Evolutionary conservation across 2,329 filamentous ascomycete genomes (phyloP).

Genomic region (Magnaporthiopsis incrustans): DNA sequence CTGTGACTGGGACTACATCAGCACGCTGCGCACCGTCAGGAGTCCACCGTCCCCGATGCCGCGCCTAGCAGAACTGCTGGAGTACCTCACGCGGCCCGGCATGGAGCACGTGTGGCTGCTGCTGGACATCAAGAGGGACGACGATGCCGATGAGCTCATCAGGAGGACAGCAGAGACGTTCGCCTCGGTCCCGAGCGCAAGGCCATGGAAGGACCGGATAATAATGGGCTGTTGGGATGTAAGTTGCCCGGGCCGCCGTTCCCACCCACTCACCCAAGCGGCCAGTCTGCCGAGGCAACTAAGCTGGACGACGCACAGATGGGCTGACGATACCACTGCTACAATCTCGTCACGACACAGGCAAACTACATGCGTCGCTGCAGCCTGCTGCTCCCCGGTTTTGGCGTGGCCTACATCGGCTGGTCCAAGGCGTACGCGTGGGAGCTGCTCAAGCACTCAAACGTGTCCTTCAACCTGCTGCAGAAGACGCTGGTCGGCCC

Average conservation of each 20-base stretch:
- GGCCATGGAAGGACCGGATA: conserved; percentile 65
- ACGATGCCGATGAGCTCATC: conserved; percentile 64
- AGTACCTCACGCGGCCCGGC: conserved; percentile 58
- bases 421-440: conserved; percentile 60
- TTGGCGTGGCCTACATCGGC: conserved; percentile 60
- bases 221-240: conserved; percentile 79
- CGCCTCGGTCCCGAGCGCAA: conserved; percentile 35
- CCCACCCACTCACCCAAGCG: too few relatives aligned
- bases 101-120: conserved; percentile 68
- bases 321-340: not conserved
- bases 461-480: conserved; percentile 72
- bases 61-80: conserved; percentile 63
- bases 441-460: conserved; percentile 57
- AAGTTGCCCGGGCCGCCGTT: conserved; percentile 14
- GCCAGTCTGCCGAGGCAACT: too few relatives aligned
- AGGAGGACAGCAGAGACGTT: conserved; percentile 58
- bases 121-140: conserved; percentile 81
- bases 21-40: conserved; percentile 56
- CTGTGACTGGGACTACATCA: conserved; percentile 67
- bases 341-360: conserved; percentile 22
- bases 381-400: conserved; percentile 52
- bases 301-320: too few relatives aligned
- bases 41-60: conserved; percentile 60
- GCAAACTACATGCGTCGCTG: conserved; percentile 61
- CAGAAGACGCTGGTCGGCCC: conserved; percentile 61